These are phyloP conservation scores for Xerophyta viscosa DNA, from an alignment of 106 monocot species.

Conservation along the genomic window DNA sequence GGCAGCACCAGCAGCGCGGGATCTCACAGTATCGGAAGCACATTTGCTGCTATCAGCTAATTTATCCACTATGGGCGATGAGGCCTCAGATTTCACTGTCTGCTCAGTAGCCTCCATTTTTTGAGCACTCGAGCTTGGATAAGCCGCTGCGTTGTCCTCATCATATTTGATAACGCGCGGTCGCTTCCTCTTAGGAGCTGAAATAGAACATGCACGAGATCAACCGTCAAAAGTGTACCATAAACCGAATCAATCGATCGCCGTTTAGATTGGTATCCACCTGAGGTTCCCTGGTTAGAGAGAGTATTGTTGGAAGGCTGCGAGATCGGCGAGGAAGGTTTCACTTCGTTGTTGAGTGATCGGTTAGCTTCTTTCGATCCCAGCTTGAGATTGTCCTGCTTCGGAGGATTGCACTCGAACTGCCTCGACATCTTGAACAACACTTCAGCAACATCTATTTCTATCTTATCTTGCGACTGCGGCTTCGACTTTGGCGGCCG, in stretches of 20 bases:
- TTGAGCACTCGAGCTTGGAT: conserved; percentile 1
- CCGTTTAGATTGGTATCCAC: conserved; percentile 1
- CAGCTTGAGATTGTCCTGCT: conserved; percentile 20
- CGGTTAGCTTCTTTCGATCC: conserved; percentile 52
- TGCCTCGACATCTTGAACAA: conserved; percentile 83
- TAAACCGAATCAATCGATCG: too few species aligned
- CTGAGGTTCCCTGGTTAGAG: background rate
- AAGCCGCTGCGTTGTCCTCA: conserved; percentile 38
- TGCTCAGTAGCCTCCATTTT: too few species aligned
- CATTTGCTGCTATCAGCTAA: too few species aligned
- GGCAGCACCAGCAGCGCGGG: too few species aligned
- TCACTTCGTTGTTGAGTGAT: conserved; percentile 29
- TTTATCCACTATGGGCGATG: conserved; percentile 44
- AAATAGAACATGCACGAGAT: background rate
- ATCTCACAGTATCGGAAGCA: too few species aligned
- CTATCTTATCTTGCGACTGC: conserved; percentile 59
- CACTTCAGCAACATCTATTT: conserved; percentile 96
- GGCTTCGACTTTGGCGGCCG: conserved; percentile 53
- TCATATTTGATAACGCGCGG: conserved; percentile 56
- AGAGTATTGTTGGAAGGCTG: background rate
- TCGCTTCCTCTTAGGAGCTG: conserved; percentile 72
- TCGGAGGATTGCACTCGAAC: conserved; percentile 11
- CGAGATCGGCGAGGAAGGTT: conserved; percentile 40
- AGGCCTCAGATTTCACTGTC: conserved; percentile 8
- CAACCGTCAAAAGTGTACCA: too few species aligned